Percentiles rank a stretch among this genome's conserved stretches.
Evolutionary conservation across 495 filamentous ascomycete genomes (phyloP).

Genomic region (Trypethelium eluteriae): DNA sequence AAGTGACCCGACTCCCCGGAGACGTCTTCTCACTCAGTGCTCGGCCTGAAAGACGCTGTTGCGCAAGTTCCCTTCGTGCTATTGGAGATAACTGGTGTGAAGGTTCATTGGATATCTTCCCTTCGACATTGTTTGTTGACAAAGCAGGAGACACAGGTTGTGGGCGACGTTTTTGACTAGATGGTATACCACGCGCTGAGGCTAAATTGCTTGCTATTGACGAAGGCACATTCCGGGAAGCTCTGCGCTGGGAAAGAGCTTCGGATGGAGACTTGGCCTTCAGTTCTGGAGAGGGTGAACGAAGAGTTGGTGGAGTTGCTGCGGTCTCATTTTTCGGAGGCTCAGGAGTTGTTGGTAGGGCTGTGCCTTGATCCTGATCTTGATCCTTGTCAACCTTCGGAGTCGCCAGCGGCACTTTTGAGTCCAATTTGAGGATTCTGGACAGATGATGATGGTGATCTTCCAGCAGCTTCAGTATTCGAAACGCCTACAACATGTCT

Average conservation of each 20-base stretch:
- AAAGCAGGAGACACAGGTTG: conserved; percentile 57
- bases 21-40: background rate
- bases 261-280: conserved; percentile 37
- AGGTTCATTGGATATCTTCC: conserved; percentile 54
- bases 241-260: conserved; percentile 44
- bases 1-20: background rate
- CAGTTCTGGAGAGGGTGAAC: conserved; percentile 29
- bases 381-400: background rate
- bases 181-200: conserved; percentile 76
- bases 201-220: conserved; percentile 90
- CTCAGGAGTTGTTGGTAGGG: conserved; percentile 22
- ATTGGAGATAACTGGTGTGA: conserved; percentile 1
- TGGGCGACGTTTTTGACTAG: conserved; percentile 54
- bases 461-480: conserved; percentile 77
- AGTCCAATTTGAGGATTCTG: conserved; percentile 55
- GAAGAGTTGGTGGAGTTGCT: background rate
- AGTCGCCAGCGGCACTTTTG: conserved; percentile 23
- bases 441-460: conserved; percentile 76
- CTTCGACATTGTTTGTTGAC: conserved; percentile 66
- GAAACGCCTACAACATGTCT: conserved; percentile 51
- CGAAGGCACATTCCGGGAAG: conserved; percentile 59
- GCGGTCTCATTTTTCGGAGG: conserved; percentile 10
- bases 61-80: background rate
- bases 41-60: background rate
- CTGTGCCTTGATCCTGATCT: background rate